Evolutionary conservation across 768 basidiomycete genomes (phyloP), one percentile per base, ranked within the genome.

Genomic region (Hygrocybe punicea): DNA sequence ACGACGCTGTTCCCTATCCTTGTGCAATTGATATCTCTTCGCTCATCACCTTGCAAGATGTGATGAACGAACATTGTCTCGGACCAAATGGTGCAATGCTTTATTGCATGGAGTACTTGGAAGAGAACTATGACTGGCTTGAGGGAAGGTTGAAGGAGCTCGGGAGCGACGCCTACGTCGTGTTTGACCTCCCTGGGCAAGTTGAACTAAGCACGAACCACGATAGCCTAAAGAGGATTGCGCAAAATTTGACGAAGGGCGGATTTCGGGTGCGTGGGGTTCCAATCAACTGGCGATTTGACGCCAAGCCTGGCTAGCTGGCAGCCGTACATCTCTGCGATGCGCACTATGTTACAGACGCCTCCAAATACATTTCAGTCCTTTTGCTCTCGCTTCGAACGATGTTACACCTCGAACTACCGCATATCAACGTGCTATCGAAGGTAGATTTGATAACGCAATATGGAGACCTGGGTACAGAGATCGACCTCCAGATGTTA

Each of bases 331-430:
- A 98, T 71, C 79, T 99, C 2, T 97, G 93, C 71, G 96, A 99
- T 74, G 91, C 97, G 1, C 93, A 96, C 73, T 95, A 98, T 70
- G 89, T 98, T 64, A 96, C 95, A 46, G 95, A 98, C 67, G 88
- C 95, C 2, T 81, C 92, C 3, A 98, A 98, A 75, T 99, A 95
- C 72, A 81, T 98, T 58, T 93, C 94, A 11, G 84, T 98, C 36
- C 80, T 98, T 42, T 81, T 99, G 35, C 84, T 98, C 11, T 92
- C 95, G 10, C 79, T 99, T 24, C 82, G 97, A 49, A 91, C 96
- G 14, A 98, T 98, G 97, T 79, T 99, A n/a, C 95, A 98, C 66
- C 81, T 99, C 55, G 97, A 97, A 66, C 81, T 98, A n/a, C 97
- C 97, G 0, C 97, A 98, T 68, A 79, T 99, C 73, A 98, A 99